Percentiles rank a stretch among this genome's conserved stretches.
phyloP scores from a whole-genome alignment of 1,284 basidiomycete genomes.

The Wallemia hederae region DNA sequence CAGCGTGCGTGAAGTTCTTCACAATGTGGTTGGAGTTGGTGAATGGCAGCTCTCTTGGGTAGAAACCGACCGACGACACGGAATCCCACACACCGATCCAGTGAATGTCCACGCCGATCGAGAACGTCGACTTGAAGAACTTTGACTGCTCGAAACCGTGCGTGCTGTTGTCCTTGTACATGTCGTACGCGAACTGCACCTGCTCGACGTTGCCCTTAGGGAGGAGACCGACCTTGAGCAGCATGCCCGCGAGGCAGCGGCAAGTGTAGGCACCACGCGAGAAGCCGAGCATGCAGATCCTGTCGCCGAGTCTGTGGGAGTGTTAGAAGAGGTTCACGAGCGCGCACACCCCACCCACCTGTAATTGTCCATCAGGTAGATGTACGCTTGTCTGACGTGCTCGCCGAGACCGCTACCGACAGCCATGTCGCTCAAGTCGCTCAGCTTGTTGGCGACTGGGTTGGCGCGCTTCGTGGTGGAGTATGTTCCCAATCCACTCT shows the following conservation, averaged over 20 bases:
- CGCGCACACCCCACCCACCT: background rate
- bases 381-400: conserved; percentile 8
- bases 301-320: conserved; percentile 11
- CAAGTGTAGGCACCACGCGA: conserved; percentile 18
- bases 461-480: background rate
- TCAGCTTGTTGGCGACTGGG: background rate
- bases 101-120: conserved; percentile 11
- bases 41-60: conserved; percentile 29
- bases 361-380: conserved; percentile 10
- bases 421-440: background rate
- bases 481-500: background rate
- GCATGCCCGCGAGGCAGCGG: conserved; percentile 19
- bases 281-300: conserved; percentile 19
- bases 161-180: conserved; percentile 9
- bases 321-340: background rate
- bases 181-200: conserved; percentile 12
- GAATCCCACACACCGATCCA: conserved; percentile 24
- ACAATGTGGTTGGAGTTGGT: conserved; percentile 28
- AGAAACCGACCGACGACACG: conserved; percentile 30
- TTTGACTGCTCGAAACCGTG: conserved; percentile 6
- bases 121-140: conserved; percentile 10
- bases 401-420: background rate
- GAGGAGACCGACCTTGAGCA: conserved; percentile 13
- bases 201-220: conserved; percentile 12
- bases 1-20: conserved; percentile 31